Evolutionary conservation across 1,284 basidiomycete genomes (phyloP).

Genomic region (Cryptococcus sp.): DNA sequence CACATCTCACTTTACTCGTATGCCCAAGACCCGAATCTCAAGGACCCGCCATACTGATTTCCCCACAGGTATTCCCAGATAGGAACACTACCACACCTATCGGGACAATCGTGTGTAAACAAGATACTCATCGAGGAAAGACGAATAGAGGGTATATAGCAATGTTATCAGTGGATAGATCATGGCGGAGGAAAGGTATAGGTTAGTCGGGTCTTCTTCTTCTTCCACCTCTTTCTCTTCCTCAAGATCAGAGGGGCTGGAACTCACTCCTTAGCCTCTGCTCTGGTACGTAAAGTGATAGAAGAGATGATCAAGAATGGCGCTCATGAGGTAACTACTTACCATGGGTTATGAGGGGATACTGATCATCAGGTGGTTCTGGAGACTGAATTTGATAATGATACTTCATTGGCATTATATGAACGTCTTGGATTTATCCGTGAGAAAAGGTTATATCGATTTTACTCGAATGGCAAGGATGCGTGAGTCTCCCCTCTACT

Average conservation of each 20-base stretch:
- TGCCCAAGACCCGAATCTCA: conserved; percentile 8
- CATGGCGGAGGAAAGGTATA: conserved; percentile 81
- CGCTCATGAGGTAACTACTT: conserved; percentile 66
- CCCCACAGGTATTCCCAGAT: conserved; percentile 20
- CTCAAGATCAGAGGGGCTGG: neutral
- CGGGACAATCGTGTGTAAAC: conserved; percentile 93
- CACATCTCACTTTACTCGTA: conserved; percentile 86
- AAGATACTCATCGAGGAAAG: conserved; percentile 72
- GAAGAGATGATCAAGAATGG: conserved; percentile 71
- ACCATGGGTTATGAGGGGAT: neutral
- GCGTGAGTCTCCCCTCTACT: too few relatives aligned
- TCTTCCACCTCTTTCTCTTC: neutral
- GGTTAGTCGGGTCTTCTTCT: conserved; percentile 57
- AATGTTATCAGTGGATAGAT: conserved; percentile 84
- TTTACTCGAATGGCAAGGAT: conserved; percentile 75
- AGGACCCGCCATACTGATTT: conserved; percentile 50
- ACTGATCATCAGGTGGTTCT: conserved; percentile 70
- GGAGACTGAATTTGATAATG: conserved; percentile 95
- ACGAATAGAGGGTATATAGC: conserved; percentile 91
- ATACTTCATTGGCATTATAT: conserved; percentile 79
- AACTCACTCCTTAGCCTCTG: conserved; percentile 56
- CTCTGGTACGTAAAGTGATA: conserved; percentile 71
- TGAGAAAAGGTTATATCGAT: conserved; percentile 89
- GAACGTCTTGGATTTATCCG: conserved; percentile 88
- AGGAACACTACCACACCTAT: conserved; percentile 54